Base-by-base conservation (phyloP, 2,329 filamentous ascomycete species). In the Venturia carpophila region DNA sequence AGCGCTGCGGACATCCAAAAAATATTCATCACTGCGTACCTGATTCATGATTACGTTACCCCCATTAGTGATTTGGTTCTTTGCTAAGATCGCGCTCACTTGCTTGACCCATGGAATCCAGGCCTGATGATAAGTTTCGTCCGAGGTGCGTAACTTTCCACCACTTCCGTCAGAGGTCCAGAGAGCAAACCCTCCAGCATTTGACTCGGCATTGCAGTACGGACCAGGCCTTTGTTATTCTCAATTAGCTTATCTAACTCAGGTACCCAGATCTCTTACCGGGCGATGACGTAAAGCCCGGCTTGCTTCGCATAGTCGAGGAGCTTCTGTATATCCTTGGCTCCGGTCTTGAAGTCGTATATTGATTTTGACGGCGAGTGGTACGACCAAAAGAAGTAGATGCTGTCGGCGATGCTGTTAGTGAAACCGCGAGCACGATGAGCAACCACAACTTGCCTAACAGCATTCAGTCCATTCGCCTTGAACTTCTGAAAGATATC, bases 171-270 rank as follows among this genome's bases (percentile, higher is more conserved):
- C 86, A 0, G 84, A 87, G 6, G 84, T 72, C 84, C 85, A 88
- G 0, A 85, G 74, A 0, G 85, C 83, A 65, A 86, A 84, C 0
- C 85, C 85, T 41, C 86, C 85, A 0, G 81, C 84, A 67, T 82
- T 86, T 3, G 83, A 79, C 70, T 87, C 86, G 0, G 84, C 85
- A 67, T 87, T 88, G 66, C 85, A 80, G 65, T 87, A 88, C 0
- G 84, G 84, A 0, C 85, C 84, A 0, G 21, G 11, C 10, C 19
- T 34, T 34, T 27, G 21, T 15, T 5, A 45, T 52, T 13, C 15
- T 21, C 21, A 69, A 41, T 41, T 34, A 34, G 30, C 30, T 34
- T 41, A 41, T 15, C 39, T 11, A 9, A 41, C 39, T 15, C 2
- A 2, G 10, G 10, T 41, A 41, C 39, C 30, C 30, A 6, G 30